Percentiles rank a stretch among this genome's conserved stretches.
Conservation (phyloP, 2,329 filamentous ascomycete genomes). For the Sporothrix schenckii region DNA sequence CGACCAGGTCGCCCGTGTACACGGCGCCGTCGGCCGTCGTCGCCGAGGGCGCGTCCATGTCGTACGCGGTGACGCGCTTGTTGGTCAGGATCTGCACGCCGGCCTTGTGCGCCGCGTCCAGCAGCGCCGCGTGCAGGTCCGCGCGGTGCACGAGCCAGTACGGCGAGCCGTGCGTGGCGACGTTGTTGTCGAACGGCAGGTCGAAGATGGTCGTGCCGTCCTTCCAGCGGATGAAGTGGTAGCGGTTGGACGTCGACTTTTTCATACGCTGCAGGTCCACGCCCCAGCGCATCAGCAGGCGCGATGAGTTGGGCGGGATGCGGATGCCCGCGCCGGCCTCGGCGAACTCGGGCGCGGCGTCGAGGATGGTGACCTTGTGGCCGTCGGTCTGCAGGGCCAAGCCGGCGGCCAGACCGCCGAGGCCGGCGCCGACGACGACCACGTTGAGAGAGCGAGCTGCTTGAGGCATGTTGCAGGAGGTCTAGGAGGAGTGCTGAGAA, state of each 20-base stretch:
- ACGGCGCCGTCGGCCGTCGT: slow-evolving; percentile 36
- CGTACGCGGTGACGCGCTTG: slow-evolving; percentile 39
- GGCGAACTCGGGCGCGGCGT: slow-evolving; percentile 32
- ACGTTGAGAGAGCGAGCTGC: slow-evolving; percentile 28
- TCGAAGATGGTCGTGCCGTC: slow-evolving; percentile 24
- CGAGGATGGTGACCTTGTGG: slow-evolving; percentile 33
- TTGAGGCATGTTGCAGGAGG: slow-evolving; percentile 26
- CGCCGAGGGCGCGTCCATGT: slow-evolving; percentile 36
- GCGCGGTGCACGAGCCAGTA: slow-evolving; percentile 46
- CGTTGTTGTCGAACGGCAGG: slow-evolving; percentile 36
- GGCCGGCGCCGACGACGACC: slow-evolving; percentile 36
- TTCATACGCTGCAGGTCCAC: slow-evolving; percentile 17
- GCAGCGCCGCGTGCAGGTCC: slow-evolving; percentile 42
- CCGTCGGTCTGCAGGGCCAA: slow-evolving; percentile 32
- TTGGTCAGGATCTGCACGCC: slow-evolving; percentile 38
- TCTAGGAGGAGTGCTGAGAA: background rate
- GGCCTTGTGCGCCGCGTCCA: slow-evolving; percentile 37
- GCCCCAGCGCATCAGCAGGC: slow-evolving; percentile 42
- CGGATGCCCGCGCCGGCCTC: slow-evolving; percentile 35
- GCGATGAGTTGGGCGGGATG: slow-evolving; percentile 43
- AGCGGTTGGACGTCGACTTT: slow-evolving; percentile 6
- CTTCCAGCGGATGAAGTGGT: slow-evolving; percentile 30
- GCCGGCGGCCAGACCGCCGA: slow-evolving; percentile 33
- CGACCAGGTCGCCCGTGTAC: slow-evolving; percentile 36
- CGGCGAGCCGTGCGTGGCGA: slow-evolving; percentile 41